Evolutionary conservation across 2,329 filamentous ascomycete species (phyloP).

Genomic region (Annulohypoxylon truncatum): DNA sequence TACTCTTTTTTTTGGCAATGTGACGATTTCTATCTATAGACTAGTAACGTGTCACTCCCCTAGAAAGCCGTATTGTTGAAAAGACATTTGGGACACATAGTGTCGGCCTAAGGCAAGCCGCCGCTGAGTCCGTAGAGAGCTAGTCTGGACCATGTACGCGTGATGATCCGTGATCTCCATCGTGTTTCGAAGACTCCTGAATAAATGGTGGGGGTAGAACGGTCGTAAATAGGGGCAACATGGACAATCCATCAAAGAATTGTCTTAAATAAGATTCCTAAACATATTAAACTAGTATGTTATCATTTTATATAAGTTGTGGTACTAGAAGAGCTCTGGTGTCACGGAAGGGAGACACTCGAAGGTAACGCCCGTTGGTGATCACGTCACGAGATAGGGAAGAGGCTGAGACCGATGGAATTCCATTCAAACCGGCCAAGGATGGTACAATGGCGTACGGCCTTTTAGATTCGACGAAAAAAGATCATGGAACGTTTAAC

Average conservation of each 20-base stretch:
- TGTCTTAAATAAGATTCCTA: background rate
- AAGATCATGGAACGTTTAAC: background rate
- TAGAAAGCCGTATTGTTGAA: too few species aligned
- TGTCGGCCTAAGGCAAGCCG: too few species aligned
- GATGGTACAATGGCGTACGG: background rate
- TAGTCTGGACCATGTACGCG: too few species aligned
- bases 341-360: background rate
- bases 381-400: background rate
- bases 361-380: background rate
- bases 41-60: too few species aligned
- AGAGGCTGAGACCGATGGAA: background rate
- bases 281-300: background rate
- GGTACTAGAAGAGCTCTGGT: background rate
- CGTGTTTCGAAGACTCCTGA: too few species aligned
- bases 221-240: background rate
- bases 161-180: too few species aligned
- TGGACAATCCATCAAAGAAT: background rate
- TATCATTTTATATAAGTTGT: background rate
- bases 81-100: too few species aligned
- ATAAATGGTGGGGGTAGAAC: background rate
- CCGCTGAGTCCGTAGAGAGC: too few species aligned
- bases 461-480: constrained; percentile 9
- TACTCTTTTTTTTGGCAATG: too few species aligned
- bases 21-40: too few species aligned
- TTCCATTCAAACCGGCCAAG: background rate